These are phyloP conservation scores for Coemansia sp. DNA, from an alignment of 192 early-diverging fungal species.

Conservation along the genomic window DNA sequence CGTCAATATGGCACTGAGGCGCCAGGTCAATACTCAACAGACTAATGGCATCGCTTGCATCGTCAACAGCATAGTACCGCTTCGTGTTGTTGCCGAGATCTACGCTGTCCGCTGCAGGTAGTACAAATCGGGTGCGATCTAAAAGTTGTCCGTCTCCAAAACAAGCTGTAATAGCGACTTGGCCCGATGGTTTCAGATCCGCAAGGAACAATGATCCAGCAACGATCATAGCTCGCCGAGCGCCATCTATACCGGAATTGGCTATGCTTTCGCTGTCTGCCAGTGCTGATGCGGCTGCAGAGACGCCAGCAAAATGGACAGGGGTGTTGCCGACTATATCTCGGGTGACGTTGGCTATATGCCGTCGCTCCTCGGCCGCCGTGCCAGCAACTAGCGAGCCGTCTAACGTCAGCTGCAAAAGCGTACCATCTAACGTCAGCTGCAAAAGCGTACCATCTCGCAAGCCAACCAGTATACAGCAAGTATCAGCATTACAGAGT, in stretches of 20 bases:
- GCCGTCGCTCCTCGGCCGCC: background rate
- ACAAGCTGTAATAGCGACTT: constrained; percentile 25
- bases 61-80: constrained; percentile 10
- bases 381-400: background rate
- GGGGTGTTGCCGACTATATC: background rate
- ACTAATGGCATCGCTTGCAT: constrained; percentile 1
- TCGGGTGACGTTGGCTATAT: constrained; percentile 6
- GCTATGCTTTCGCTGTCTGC: background rate
- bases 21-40: constrained; percentile 14
- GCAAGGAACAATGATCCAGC: constrained; percentile 8
- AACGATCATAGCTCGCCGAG: background rate
- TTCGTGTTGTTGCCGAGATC: background rate
- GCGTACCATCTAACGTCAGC: too few relatives aligned
- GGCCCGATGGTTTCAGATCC: background rate
- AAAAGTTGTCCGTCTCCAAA: background rate
- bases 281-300: background rate
- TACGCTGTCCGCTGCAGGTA: background rate
- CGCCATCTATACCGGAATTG: background rate
- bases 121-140: background rate
- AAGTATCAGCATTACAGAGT: background rate
- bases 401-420: background rate
- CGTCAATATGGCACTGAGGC: constrained; percentile 24
- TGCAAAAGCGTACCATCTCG: constrained; percentile 34
- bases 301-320: background rate
- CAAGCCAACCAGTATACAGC: constrained; percentile 32